A percentile compares a stretch with the other conserved stretches of the same genome.
Evolutionary conservation across 768 basidiomycete species (phyloP).

Genomic region (Pisolithus sp.): DNA sequence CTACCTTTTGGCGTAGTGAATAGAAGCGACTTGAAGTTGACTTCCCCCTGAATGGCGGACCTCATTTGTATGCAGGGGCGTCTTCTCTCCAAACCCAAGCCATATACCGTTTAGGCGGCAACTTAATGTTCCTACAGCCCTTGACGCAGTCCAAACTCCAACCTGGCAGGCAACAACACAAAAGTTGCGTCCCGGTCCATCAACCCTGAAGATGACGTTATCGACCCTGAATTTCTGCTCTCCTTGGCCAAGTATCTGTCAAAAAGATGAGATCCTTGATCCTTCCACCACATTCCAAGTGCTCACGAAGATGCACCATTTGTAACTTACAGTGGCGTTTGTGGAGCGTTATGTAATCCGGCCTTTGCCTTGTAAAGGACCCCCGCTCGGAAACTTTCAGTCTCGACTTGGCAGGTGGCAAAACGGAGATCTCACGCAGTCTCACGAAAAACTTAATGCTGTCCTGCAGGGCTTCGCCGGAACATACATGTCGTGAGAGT

Average conservation of each 20-base stretch:
- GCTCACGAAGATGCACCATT: too few species aligned
- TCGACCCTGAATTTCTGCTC: not conserved
- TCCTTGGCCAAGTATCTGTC: too few species aligned
- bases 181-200: too few species aligned
- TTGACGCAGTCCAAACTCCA: too few species aligned
- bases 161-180: too few species aligned
- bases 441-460: not conserved
- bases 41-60: too few species aligned
- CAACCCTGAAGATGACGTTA: not conserved
- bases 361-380: not conserved
- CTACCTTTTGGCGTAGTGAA: too few species aligned
- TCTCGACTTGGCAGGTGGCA: not conserved
- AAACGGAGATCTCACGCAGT: conserved; percentile 1
- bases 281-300: not conserved
- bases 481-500: not conserved
- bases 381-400: not conserved
- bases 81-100: not conserved
- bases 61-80: not conserved
- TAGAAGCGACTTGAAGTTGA: too few species aligned
- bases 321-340: not conserved
- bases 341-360: not conserved
- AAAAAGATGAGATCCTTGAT: too few species aligned
- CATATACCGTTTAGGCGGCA: not conserved
- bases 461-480: not conserved
- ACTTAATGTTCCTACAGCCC: too few species aligned